Base-by-base conservation (phyloP, 768 basidiomycete species). In the Chlorophyllum brunneum region DNA sequence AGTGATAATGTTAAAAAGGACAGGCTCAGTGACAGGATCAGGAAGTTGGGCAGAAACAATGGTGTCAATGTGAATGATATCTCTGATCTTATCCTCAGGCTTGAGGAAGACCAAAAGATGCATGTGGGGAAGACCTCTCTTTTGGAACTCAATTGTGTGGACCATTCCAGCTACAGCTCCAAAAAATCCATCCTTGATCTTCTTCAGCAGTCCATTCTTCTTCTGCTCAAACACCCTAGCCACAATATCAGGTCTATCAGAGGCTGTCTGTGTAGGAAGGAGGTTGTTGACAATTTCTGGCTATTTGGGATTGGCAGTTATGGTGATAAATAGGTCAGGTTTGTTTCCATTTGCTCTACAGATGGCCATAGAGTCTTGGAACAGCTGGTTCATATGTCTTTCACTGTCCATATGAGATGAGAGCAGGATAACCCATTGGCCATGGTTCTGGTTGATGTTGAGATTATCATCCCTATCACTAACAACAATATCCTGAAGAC, bases 101-200 rank as follows among this genome's bases (percentile, higher is more conserved):
- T 65, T 29, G 0, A 82, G 59, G 53, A 76, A 74, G 38, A 83
- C 62, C 1, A 82, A 57, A 8, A 75, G 55, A 59, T 84, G 82
- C 57, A 75, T 72, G 55, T 82, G 79, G 22, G 80, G 80, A 0
- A 83, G 70, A 0, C 78, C 77, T 0, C 74, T 60, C 54, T 82
- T 83, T 58, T 83, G 81, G 57, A 81, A 83, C 54, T 85, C 77
- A 45, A 81, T 79, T 8, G 71, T 73, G 50, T 79, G 78, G 0
- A 82, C 72, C 50, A 69, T 62, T 4, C 74, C 80, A 29, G 70
- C 70, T 5, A 63, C 52, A 1, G 52, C 7, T 0, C 80, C 80
- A 65, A 79, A 71, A 37, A 75, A 62, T 6, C 70, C 69, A 36
- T 69, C 20, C 10, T 64, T 61, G 7, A 82, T 68, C 20, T 67